These are phyloP conservation scores for Mucor racemosus DNA, from an alignment of 371 early-diverging fungal species.

Conservation along the genomic window DNA sequence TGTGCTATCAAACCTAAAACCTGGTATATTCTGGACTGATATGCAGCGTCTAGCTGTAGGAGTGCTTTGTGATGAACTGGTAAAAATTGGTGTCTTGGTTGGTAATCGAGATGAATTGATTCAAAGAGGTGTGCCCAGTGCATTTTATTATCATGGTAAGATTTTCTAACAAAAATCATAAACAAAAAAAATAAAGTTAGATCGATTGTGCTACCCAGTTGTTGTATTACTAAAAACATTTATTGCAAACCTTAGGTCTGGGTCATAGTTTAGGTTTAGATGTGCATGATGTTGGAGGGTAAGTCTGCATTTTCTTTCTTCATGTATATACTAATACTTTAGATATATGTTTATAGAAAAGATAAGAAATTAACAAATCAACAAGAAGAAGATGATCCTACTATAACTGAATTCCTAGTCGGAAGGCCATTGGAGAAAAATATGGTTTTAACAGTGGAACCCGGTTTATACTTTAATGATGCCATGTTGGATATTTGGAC, in stretches of 20 bases:
- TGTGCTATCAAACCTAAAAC: conserved; percentile 63
- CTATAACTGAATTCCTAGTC: background rate
- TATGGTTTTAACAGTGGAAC: conserved; percentile 93
- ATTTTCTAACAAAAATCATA: background rate
- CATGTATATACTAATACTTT: background rate
- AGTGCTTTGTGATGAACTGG: conserved; percentile 69
- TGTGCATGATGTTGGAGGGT: conserved; percentile 91
- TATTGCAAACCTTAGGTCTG: conserved; percentile 26
- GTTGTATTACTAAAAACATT: background rate
- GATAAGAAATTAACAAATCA: background rate
- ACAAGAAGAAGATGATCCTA: conserved; percentile 1
- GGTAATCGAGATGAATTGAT: conserved; percentile 69
- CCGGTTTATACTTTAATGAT: conserved; percentile 77
- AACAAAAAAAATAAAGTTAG: background rate
- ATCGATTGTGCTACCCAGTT: background rate
- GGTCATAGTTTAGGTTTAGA: conserved; percentile 77
- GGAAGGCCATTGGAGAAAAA: conserved; percentile 64
- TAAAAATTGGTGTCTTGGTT: conserved; percentile 69
- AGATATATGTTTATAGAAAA: background rate
- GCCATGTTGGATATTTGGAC: conserved; percentile 52
- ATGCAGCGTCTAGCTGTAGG: conserved; percentile 81
- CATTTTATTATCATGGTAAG: conserved; percentile 89
- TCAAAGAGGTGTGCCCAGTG: conserved; percentile 65
- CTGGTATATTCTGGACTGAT: conserved; percentile 87
- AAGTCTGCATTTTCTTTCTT: conserved; percentile 25